These are phyloP conservation scores for Coprinopsis marcescibilis DNA, from an alignment of 768 basidiomycete genomes.

Conservation along the genomic window DNA sequence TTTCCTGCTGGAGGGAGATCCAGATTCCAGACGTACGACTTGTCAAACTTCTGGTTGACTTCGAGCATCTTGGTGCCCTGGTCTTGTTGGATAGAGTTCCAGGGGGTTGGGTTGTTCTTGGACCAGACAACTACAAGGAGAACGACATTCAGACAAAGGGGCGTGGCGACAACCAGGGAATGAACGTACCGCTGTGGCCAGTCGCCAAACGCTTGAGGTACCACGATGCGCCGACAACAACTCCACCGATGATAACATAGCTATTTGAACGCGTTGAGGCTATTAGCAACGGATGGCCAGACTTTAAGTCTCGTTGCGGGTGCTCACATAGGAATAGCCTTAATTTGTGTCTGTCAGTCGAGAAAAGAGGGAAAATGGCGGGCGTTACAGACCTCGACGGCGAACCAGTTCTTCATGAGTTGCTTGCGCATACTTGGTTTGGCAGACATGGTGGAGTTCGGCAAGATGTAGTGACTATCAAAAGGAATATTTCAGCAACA, in stretches of 20 bases:
- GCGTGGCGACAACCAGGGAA: conserved; percentile 1
- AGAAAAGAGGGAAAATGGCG: conserved; percentile 7
- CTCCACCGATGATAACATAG: conserved; percentile 47
- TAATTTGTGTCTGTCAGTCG: not conserved
- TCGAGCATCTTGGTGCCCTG: conserved; percentile 68
- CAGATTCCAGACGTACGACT: conserved; percentile 44
- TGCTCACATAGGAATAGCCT: conserved; percentile 52
- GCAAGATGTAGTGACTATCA: conserved; percentile 13
- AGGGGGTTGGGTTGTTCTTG: conserved; percentile 79
- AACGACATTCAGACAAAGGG: not conserved
- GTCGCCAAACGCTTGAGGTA: conserved; percentile 62
- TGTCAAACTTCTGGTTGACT: conserved; percentile 71
- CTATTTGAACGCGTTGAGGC: conserved; percentile 18
- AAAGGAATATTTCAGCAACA: conserved; percentile 4
- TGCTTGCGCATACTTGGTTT: conserved; percentile 26
- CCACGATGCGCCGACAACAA: conserved; percentile 56
- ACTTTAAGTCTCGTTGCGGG: not conserved
- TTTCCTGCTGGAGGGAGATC: not conserved
- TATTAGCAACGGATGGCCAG: no score
- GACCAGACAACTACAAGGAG: conserved; percentile 45
- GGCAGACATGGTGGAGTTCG: conserved; percentile 16
- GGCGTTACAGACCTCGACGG: conserved; percentile 52
- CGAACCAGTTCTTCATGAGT: conserved; percentile 65
- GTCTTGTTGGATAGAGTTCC: conserved; percentile 73
- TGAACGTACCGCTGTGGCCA: conserved; percentile 45